Evolutionary conservation across 306 rosid species (phyloP).

Genomic region (Dalbergia cochinchinensis): DNA sequence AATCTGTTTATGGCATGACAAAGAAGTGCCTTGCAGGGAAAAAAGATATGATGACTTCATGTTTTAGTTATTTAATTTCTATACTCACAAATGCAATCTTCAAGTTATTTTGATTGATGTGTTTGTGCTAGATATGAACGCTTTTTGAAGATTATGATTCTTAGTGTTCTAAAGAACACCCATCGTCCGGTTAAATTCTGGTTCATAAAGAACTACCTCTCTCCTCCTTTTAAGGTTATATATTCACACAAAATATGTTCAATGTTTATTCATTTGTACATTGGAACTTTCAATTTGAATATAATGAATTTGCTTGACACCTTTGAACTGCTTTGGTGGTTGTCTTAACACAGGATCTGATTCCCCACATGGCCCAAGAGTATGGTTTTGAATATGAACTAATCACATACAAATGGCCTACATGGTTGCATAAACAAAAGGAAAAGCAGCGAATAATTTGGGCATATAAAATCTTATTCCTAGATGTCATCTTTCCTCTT

Average conservation of each 20-base stretch:
- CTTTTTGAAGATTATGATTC: constrained; percentile 94
- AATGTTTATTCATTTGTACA: constrained; percentile 19
- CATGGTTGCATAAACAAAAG: constrained; percentile 99
- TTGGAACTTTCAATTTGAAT: constrained; percentile 29
- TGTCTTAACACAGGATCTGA: constrained; percentile 69
- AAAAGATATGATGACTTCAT: not conserved
- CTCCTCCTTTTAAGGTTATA: constrained; percentile 95
- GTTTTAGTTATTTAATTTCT: constrained; percentile 33
- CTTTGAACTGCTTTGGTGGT: constrained; percentile 40
- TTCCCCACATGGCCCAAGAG: constrained; percentile 93
- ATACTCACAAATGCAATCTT: constrained; percentile 24
- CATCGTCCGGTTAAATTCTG: constrained; percentile 96
- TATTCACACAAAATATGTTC: constrained; percentile 16
- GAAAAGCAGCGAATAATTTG: constrained; percentile 98
- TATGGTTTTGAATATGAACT: constrained; percentile 93
- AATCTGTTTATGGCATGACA: not conserved
- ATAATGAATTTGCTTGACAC: constrained; percentile 32
- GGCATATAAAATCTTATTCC: constrained; percentile 98
- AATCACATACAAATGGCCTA: constrained; percentile 98
- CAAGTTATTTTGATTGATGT: constrained; percentile 40
- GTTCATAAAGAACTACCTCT: constrained; percentile 97
- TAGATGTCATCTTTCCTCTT: constrained; percentile 97
- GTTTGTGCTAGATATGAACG: constrained; percentile 86
- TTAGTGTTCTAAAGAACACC: constrained; percentile 93
- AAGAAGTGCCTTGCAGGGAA: not conserved